phyloP scores from a whole-genome alignment of 176 grass and related monocot species.

The Avena atlantica region DNA sequence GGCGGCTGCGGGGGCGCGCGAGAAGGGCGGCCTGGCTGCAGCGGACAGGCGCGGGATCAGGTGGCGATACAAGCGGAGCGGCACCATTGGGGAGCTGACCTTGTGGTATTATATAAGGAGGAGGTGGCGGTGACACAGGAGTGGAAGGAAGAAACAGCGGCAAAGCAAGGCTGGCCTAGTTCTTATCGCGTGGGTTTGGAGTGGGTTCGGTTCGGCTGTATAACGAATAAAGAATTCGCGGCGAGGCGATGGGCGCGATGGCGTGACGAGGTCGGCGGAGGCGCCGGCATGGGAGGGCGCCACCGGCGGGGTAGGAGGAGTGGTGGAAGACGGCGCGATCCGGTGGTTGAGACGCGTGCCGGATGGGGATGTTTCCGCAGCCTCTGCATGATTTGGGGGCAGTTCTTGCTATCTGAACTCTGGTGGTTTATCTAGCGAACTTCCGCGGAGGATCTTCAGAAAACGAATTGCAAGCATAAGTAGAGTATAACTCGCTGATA shows the following conservation, averaged over 20 bases:
- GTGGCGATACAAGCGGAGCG: conserved; percentile 24
- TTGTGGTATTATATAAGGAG: conserved; percentile 24
- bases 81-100: conserved; percentile 31
- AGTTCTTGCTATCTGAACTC: background rate
- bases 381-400: background rate
- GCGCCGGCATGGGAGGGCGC: background rate
- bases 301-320: background rate
- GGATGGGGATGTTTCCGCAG: background rate
- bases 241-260: conserved; percentile 23
- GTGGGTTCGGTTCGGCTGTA: background rate
- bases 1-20: background rate
- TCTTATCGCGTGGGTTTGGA: conserved; percentile 46
- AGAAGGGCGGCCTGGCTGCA: conserved; percentile 16
- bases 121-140: background rate
- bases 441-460: background rate
- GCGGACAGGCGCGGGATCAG: conserved; percentile 33
- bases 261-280: conserved; percentile 17
- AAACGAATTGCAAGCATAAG: background rate
- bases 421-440: background rate
- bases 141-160: background rate
- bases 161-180: background rate
- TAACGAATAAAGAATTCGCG: conserved; percentile 20
- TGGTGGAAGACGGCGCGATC: background rate
- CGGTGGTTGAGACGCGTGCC: background rate
- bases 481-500: background rate